Conservation (phyloP, 176 grass and related monocot species). For the Hordeum marinum region DNA sequence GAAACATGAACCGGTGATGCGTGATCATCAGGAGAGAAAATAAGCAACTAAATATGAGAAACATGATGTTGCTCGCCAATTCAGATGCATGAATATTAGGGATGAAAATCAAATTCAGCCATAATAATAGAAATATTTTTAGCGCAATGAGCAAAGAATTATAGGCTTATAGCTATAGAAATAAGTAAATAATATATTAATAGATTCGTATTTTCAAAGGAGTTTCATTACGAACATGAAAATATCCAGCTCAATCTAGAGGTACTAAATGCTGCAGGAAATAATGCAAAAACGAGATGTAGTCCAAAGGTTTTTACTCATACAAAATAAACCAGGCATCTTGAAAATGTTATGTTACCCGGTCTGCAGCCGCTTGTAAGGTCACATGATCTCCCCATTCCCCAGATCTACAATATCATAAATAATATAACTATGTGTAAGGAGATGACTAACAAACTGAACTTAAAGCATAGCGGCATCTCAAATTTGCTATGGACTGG, state of each 20-base stretch:
- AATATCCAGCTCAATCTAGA: neutral
- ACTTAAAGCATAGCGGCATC: neutral
- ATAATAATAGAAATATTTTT: neutral
- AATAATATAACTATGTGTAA: constrained; percentile 29
- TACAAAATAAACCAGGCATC: constrained; percentile 40
- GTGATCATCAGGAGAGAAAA: neutral
- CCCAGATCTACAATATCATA: constrained; percentile 52
- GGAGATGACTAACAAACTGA: constrained; percentile 15
- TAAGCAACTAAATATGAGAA: neutral
- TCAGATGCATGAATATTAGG: neutral
- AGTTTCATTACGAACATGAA: neutral
- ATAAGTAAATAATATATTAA: neutral
- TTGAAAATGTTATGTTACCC: constrained; percentile 58
- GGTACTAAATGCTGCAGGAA: constrained; percentile 18
- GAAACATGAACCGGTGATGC: neutral
- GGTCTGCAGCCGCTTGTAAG: constrained; percentile 89
- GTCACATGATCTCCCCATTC: constrained; percentile 98
- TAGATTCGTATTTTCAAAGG: neutral
- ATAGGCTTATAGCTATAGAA: neutral
- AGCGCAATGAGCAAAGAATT: neutral
- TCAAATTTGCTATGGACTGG: constrained; percentile 22
- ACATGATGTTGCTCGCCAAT: neutral
- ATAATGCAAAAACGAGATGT: constrained; percentile 35
- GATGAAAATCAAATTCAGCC: neutral
- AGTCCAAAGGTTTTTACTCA: constrained; percentile 32